Percentiles rank a stretch among this genome's conserved stretches.
Evolutionary conservation across 2,329 filamentous ascomycete species (phyloP).

Genomic region (Aspergillus transmontanensis): DNA sequence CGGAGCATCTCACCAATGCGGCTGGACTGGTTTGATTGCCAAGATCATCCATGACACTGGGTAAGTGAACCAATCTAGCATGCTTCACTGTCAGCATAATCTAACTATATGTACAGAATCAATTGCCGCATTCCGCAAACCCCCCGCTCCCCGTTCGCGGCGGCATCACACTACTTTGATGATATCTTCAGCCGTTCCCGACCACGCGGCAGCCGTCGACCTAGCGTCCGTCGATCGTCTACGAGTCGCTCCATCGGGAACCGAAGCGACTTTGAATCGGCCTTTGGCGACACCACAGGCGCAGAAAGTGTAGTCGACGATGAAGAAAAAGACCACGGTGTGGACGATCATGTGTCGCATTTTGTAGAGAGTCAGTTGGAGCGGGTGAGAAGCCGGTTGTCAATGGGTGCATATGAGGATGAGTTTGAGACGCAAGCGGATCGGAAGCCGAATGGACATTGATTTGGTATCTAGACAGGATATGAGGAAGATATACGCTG

Average conservation of each 20-base stretch:
- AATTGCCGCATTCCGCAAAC: constrained; percentile 92
- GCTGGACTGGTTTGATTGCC: constrained; percentile 93
- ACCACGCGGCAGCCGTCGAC: constrained; percentile 47
- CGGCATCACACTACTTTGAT: constrained; percentile 93
- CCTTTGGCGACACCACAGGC: constrained; percentile 35
- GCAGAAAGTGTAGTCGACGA: constrained; percentile 39
- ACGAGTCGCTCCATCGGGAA: constrained; percentile 81
- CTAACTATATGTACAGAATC: constrained; percentile 61
- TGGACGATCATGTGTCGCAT: constrained; percentile 72
- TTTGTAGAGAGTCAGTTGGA: constrained; percentile 83
- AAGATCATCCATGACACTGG: constrained; percentile 98
- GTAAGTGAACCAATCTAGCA: constrained; percentile 55
- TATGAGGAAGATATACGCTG: not conserved
- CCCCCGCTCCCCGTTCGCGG: constrained; percentile 79
- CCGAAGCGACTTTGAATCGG: constrained; percentile 73
- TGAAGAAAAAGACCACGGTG: constrained; percentile 32
- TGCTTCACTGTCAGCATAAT: constrained; percentile 2
- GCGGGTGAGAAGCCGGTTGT: constrained; percentile 65
- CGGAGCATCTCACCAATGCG: constrained; percentile 90
- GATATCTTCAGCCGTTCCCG: constrained; percentile 72
- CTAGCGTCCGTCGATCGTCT: constrained; percentile 72
- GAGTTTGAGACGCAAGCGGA: constrained; percentile 65
- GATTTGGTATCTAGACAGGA: not conserved
- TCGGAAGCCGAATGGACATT: constrained; percentile 33
- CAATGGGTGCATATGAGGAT: constrained; percentile 57